Base-by-base conservation (phyloP, 345 rosid genomes). In the Firmiana major region DNA sequence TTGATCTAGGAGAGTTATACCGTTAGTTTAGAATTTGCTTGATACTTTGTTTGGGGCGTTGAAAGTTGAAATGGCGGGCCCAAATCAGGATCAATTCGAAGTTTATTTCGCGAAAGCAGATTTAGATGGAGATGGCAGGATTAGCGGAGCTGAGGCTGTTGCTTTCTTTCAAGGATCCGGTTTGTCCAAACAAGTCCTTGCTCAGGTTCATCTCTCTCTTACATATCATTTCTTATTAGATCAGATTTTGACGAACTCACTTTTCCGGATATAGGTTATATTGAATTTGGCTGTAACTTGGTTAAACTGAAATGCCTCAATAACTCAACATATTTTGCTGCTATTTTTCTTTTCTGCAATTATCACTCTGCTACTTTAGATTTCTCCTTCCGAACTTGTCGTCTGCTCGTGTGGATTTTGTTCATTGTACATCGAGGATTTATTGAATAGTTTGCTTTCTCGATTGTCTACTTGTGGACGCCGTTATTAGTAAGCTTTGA, bases 101-200 rank as follows among this genome's bases (percentile, higher is more conserved):
- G 88, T 83, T 0, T 92, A 81, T 88, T 96, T 93, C 65, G 88
- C 75, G 89, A 88, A 88, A 85, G 99, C 99, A 68, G 99, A 93
- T 93, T 90, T 96, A 81, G 97, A 96, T 43, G 94, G 98, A 74
- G 98, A 93, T 81, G 99, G 97, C 34, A 83, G 89, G 87, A 91
- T 93, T 85, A 93, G 92, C 84, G 99, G 97, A 73, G 87, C 87
- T 79, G 99, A 96, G 85, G 99, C 97, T 82, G 93, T 93, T 7
- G 80, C 87, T 24, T 93, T 96, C 86, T 93, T 96, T 53, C 94
- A 96, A 84, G 98, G 97, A 82, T 88, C 98, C 81, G 90, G 89
- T 81, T 88, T 96, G 80, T 83, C 98, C 80, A 83, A 92, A 81
- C 92, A 84, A 82, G 97, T 92, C 74, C 98, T 96, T 74, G 98